A percentile compares a stretch with the other conserved stretches of the same genome.
Evolutionary conservation across 495 filamentous ascomycete genomes (phyloP).

Genomic region (Neurospora tetrasperma): DNA sequence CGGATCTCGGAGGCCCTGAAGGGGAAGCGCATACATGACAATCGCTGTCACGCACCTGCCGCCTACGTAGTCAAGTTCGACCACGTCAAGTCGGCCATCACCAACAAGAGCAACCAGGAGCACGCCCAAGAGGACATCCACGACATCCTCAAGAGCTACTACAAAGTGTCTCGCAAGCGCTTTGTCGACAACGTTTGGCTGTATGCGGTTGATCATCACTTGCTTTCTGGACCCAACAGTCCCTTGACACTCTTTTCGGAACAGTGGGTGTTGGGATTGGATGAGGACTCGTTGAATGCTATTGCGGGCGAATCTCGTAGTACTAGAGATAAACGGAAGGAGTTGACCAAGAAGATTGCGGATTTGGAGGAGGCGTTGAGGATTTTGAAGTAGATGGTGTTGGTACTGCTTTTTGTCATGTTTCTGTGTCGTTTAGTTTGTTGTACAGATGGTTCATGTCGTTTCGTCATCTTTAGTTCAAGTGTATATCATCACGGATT

Average conservation of each 20-base stretch:
- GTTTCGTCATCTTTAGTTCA: too few relatives aligned
- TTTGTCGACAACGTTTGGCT: slow-evolving; percentile 48
- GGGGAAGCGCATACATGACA: too few relatives aligned
- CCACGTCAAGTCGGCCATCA: slow-evolving; percentile 9
- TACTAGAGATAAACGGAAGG: slow-evolving; percentile 14
- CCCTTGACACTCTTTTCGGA: slow-evolving; percentile 25
- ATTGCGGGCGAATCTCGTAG: slow-evolving; percentile 26
- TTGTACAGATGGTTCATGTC: too few relatives aligned
- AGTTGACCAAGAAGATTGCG: slow-evolving; percentile 17
- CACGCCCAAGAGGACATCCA: slow-evolving; percentile 43
- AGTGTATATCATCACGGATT: too few relatives aligned
- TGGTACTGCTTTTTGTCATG: neutral
- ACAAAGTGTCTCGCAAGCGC: slow-evolving; percentile 44
- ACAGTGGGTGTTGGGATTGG: slow-evolving; percentile 24
- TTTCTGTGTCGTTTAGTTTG: neutral
- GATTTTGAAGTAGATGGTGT: slow-evolving; percentile 13
- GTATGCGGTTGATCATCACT: slow-evolving; percentile 24
- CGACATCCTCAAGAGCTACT: slow-evolving; percentile 50
- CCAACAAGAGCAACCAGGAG: slow-evolving; percentile 36
- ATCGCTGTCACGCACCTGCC: too few relatives aligned
- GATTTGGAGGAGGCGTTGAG: slow-evolving; percentile 18
- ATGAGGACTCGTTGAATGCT: slow-evolving; percentile 18
- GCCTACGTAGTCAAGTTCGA: neutral
- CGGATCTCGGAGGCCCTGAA: slow-evolving; percentile 17
- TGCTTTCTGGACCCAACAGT: slow-evolving; percentile 23